Evolutionary conservation across 2,329 filamentous ascomycete genomes (phyloP).

Genomic region (Celoporthe dispersa): DNA sequence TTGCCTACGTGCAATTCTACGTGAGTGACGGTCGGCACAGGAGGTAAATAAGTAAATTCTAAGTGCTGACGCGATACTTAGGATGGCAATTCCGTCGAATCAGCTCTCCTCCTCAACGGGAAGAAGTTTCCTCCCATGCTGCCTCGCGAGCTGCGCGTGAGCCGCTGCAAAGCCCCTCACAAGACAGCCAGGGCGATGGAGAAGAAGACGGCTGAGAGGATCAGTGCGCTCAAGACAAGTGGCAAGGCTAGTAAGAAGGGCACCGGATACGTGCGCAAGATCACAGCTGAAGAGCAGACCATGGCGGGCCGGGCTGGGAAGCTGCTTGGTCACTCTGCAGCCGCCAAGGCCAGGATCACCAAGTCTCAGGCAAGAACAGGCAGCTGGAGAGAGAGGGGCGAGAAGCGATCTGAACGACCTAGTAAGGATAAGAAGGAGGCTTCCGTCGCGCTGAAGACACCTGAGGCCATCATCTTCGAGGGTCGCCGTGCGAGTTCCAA

Average conservation of each 20-base stretch:
- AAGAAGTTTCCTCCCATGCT: conserved; percentile 95
- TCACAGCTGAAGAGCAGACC: conserved; percentile 71
- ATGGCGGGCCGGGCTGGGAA: conserved; percentile 74
- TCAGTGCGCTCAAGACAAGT: conserved; percentile 22
- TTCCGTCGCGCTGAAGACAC: conserved; percentile 56
- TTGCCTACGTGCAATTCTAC: conserved; percentile 96
- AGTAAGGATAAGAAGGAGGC: conserved; percentile 28
- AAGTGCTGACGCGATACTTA: conserved; percentile 37
- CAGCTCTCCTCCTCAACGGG: conserved; percentile 83
- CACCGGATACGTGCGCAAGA: conserved; percentile 70
- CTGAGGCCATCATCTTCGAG: conserved; percentile 79
- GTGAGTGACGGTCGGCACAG: conserved; percentile 45
- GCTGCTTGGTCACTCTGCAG: conserved; percentile 71
- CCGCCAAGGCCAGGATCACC: conserved; percentile 41
- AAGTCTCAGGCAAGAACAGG: conserved; percentile 16
- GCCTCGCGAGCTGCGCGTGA: conserved; percentile 84
- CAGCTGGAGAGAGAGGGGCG: conserved; percentile 17
- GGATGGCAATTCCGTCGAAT: conserved; percentile 86
- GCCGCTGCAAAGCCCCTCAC: conserved; percentile 77
- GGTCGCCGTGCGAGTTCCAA: conserved; percentile 73
- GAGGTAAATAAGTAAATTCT: not conserved
- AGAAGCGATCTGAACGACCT: conserved; percentile 6
- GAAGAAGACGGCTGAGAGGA: conserved; percentile 46
- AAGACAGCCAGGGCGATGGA: conserved; percentile 61
- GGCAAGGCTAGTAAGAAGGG: conserved; percentile 41